Evolutionary conservation across 768 basidiomycete genomes (phyloP).

Genomic region (Mycena latifolia): DNA sequence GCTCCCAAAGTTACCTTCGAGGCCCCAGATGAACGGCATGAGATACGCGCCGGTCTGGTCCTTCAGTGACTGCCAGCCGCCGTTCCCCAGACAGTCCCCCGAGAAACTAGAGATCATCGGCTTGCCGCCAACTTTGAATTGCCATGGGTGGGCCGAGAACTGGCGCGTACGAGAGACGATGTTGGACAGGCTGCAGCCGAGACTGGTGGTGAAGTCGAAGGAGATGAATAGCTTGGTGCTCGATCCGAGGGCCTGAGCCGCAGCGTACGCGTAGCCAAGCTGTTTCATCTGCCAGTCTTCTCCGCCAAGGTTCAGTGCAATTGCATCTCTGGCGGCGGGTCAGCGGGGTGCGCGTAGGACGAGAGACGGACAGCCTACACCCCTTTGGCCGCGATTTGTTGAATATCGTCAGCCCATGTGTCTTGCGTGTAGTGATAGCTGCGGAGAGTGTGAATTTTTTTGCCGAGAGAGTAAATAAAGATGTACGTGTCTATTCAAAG

Average conservation of each 20-base stretch:
- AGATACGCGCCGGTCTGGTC: constrained; percentile 59
- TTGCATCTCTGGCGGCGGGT: constrained; percentile 59
- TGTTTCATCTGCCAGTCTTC: constrained; percentile 66
- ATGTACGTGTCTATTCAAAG: constrained; percentile 58
- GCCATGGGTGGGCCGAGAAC: constrained; percentile 49
- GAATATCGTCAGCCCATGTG: constrained; percentile 59
- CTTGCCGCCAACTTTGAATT: constrained; percentile 66
- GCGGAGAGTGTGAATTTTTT: not conserved
- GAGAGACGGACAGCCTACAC: constrained; percentile 47
- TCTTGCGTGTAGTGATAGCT: constrained; percentile 55
- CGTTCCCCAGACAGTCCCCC: constrained; percentile 70
- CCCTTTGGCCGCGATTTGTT: constrained; percentile 55
- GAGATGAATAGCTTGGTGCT: constrained; percentile 69
- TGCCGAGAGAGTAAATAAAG: not conserved
- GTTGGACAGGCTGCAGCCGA: constrained; percentile 59
- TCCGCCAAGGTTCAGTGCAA: constrained; percentile 73
- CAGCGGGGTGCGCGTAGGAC: constrained; percentile 35
- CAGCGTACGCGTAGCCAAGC: constrained; percentile 64
- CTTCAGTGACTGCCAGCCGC: constrained; percentile 60
- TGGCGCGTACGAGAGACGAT: constrained; percentile 58
- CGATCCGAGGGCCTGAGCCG: constrained; percentile 55
- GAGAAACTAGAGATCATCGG: constrained; percentile 72
- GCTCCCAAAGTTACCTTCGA: constrained; percentile 57
- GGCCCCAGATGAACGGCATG: constrained; percentile 70
- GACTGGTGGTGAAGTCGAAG: constrained; percentile 63